Conservation (phyloP, 1,284 basidiomycete genomes). For the Cerrena zonata region DNA sequence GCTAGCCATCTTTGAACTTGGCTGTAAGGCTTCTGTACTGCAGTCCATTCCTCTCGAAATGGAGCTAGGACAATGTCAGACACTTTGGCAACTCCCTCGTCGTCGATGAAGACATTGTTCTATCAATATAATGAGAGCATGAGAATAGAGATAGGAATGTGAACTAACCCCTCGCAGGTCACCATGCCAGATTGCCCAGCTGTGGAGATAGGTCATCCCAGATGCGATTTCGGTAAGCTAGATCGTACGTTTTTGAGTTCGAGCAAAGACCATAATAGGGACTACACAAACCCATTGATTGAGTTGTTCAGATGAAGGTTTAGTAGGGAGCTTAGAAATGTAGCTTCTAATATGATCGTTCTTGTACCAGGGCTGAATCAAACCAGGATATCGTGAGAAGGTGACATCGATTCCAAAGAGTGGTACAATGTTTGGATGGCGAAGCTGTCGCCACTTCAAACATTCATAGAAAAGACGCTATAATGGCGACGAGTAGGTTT, state of each 20-base stretch:
- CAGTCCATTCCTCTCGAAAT: background rate
- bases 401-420: conserved; percentile 1
- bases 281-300: conserved; percentile 1
- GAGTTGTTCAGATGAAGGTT: background rate
- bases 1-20: background rate
- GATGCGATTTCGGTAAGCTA: conserved; percentile 1
- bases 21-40: background rate
- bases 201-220: conserved; percentile 2
- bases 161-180: conserved; percentile 5
- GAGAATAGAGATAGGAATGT: background rate
- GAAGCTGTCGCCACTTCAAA: conserved; percentile 1
- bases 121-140: background rate
- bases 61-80: conserved; percentile 3
- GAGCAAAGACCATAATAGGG: background rate
- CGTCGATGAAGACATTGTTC: conserved; percentile 4
- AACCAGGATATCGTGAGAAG: background rate
- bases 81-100: background rate
- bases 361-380: conserved; percentile 4
- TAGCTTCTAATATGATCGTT: conserved; percentile 4
- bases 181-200: conserved; percentile 1
- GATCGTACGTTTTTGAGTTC: background rate
- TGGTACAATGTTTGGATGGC: conserved; percentile 3
- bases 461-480: background rate
- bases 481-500: background rate
- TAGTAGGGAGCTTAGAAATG: background rate